Evolutionary conservation across 2,329 filamentous ascomycete species (phyloP).

Genomic region (Amauroascus verrucosus): DNA sequence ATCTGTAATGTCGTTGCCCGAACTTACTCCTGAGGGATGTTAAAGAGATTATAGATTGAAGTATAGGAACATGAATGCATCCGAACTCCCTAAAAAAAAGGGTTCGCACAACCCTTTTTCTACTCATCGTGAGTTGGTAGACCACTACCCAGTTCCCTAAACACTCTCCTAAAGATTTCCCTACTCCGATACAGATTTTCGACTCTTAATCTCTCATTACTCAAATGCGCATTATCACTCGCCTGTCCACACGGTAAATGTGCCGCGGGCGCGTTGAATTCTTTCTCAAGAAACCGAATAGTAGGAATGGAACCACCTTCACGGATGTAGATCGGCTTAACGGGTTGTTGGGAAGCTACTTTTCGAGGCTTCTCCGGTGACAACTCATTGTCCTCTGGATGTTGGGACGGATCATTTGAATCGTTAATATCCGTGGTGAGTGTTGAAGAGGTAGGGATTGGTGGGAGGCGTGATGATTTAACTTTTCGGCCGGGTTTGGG

Average conservation of each 20-base stretch:
- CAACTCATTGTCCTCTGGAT: conserved; percentile 15
- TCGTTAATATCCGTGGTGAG: conserved; percentile 9
- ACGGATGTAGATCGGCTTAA: conserved; percentile 71
- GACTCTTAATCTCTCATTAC: conserved; percentile 85
- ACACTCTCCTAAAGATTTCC: conserved; percentile 82
- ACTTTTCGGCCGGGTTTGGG: not conserved
- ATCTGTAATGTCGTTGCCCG: no score
- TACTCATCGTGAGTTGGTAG: not conserved
- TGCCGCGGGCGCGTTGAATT: conserved; percentile 80
- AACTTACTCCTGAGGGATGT: no score
- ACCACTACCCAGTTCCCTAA: conserved; percentile 49
- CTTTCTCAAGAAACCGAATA: conserved; percentile 88
- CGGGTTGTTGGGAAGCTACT: conserved; percentile 15
- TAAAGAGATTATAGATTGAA: no score
- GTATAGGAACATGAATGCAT: no score
- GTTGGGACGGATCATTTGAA: not conserved
- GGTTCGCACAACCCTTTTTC: no score
- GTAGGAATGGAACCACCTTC: conserved; percentile 93
- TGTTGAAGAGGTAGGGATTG: conserved; percentile 13
- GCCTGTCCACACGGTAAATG: conserved; percentile 92
- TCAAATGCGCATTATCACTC: conserved; percentile 84
- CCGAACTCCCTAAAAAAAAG: not conserved
- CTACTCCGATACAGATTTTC: conserved; percentile 82
- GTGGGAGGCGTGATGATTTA: conserved; percentile 2
- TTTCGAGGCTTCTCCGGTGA: not conserved